A percentile compares a stretch with the other conserved stretches of the same genome.
phyloP scores from a whole-genome alignment of 2,329 filamentous ascomycete species.

The Pseudocercospora fuligena region DNA sequence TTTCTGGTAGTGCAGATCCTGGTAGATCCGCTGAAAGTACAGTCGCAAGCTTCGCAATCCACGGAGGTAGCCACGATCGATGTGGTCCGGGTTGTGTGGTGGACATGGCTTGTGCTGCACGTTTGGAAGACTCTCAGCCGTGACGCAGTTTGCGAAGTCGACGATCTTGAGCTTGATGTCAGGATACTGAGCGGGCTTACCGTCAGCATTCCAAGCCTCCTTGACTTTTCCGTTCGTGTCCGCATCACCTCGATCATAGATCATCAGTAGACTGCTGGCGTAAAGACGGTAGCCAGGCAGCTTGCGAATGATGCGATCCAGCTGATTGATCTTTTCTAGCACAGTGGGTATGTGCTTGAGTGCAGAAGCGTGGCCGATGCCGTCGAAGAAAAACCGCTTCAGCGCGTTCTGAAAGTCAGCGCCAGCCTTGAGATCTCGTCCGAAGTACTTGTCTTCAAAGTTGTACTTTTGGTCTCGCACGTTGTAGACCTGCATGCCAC shows the following conservation, averaged over 20 bases:
- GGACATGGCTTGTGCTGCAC: constrained; percentile 64
- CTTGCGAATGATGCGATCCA: constrained; percentile 81
- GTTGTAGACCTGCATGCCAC: constrained; percentile 96
- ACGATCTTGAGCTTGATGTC: constrained; percentile 92
- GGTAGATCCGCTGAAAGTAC: constrained; percentile 88
- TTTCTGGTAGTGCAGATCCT: constrained; percentile 61
- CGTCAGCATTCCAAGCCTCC: constrained; percentile 18
- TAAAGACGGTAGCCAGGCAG: constrained; percentile 92
- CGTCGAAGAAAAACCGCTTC: constrained; percentile 89
- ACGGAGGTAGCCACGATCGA: constrained; percentile 87
- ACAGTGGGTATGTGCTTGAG: constrained; percentile 86
- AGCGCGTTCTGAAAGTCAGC: constrained; percentile 87
- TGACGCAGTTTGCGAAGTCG: constrained; percentile 97
- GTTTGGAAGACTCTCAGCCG: constrained; percentile 73
- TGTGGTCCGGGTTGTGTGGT: constrained; percentile 76
- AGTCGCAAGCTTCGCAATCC: constrained; percentile 77
- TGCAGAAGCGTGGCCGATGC: constrained; percentile 78
- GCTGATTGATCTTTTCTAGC: constrained; percentile 77
- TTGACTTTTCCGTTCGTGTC: constrained; percentile 53
- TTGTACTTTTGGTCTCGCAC: constrained; percentile 79
- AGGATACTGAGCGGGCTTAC: constrained; percentile 30
- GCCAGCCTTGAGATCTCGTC: constrained; percentile 83
- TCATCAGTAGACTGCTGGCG: constrained; percentile 89
- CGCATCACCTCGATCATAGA: constrained; percentile 84
- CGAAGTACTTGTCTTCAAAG: constrained; percentile 99